Conservation (phyloP, 805 yeast genomes). For the Metschnikowia sp. region DNA sequence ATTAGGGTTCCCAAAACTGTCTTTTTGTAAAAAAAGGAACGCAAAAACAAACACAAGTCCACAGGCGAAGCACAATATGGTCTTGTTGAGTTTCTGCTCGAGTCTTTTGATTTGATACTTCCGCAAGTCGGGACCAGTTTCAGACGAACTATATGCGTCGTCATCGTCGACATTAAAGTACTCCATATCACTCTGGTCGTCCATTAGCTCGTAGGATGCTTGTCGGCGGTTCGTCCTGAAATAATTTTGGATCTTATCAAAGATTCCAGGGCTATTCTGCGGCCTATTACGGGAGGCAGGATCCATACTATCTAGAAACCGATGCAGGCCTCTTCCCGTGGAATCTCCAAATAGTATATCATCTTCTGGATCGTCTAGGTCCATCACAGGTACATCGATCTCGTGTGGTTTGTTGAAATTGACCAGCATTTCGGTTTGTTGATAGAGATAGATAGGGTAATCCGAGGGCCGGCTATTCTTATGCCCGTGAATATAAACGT, state of each 20-base stretch:
- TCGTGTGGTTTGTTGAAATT: slow-evolving; percentile 24
- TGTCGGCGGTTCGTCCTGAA: neutral
- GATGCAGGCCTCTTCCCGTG: neutral
- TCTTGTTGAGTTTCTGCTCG: slow-evolving; percentile 21
- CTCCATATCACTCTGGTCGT: slow-evolving; percentile 1
- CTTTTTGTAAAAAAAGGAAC: slow-evolving; percentile 5
- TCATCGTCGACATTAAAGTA: slow-evolving; percentile 6
- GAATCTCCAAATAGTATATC: slow-evolving; percentile 26
- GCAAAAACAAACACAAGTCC: slow-evolving; percentile 11
- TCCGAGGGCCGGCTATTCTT: neutral
- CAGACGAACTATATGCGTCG: neutral
- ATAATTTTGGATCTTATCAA: neutral
- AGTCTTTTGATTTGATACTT: slow-evolving; percentile 25
- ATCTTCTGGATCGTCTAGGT: slow-evolving; percentile 47
- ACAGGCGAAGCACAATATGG: slow-evolving; percentile 14
- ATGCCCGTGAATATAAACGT: neutral
- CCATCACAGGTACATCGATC: slow-evolving; percentile 54
- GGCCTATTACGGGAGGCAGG: neutral
- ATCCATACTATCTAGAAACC: slow-evolving; percentile 17
- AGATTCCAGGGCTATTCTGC: neutral
- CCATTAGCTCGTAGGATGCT: slow-evolving; percentile 6
- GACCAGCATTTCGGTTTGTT: slow-evolving; percentile 1
- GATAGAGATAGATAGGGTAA: neutral
- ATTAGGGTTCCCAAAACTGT: neutral
- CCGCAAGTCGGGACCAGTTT: slow-evolving; percentile 10